Conservation (phyloP, 495 filamentous ascomycete species). For the Schizothecium vesticola region DNA sequence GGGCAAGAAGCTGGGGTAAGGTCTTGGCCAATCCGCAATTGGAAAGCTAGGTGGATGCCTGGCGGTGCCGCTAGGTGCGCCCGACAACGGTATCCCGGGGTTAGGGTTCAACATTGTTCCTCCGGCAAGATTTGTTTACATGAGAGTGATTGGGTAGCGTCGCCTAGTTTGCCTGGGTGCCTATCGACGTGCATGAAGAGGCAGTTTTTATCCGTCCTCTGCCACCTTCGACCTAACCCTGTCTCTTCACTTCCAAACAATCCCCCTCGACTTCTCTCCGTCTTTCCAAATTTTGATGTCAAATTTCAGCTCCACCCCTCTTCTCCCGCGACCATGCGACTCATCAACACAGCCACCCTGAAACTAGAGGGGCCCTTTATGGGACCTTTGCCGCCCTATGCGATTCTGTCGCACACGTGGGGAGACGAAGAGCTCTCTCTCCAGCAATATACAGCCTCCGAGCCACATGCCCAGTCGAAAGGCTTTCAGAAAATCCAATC, state of each 20-base stretch:
- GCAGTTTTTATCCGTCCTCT: too few species aligned
- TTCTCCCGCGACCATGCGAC: neutral
- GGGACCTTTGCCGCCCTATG: neutral
- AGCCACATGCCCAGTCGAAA: neutral
- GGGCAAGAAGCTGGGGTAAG: neutral
- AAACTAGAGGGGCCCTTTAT: neutral
- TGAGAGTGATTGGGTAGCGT: too few species aligned
- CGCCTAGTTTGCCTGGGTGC: too few species aligned
- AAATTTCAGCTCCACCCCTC: neutral
- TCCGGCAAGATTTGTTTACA: too few species aligned
- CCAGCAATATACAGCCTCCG: neutral
- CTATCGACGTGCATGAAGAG: too few species aligned
- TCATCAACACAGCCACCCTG: neutral
- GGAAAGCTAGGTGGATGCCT: neutral
- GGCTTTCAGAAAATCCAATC: neutral
- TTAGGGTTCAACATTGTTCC: neutral
- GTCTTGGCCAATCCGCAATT: neutral
- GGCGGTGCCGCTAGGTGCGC: too few species aligned
- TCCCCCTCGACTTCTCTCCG: neutral
- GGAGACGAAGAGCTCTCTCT: neutral
- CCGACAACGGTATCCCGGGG: too few species aligned
- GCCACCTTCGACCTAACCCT: too few species aligned
- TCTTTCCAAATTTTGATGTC: neutral
- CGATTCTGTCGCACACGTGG: neutral
- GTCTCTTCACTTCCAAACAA: neutral